Conservation (phyloP, 2,329 filamentous ascomycete genomes). For the Dactylonectria macrodidyma region DNA sequence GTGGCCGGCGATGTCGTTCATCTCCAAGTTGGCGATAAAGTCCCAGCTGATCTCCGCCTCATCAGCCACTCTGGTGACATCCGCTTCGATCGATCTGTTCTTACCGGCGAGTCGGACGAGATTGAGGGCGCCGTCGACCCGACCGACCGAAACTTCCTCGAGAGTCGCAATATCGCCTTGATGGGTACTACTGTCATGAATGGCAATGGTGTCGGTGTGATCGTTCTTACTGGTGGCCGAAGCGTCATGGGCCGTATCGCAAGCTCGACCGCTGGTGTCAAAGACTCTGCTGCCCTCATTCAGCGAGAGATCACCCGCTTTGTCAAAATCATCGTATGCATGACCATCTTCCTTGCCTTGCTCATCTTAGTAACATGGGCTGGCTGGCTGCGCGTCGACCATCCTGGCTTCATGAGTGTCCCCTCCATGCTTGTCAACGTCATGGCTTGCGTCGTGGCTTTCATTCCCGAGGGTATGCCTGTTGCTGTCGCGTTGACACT, state of each 20-base stretch:
- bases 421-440: conserved; percentile 62
- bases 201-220: conserved; percentile 56
- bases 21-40: conserved; percentile 62
- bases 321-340: conserved; percentile 57
- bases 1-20: conserved; percentile 64
- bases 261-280: conserved; percentile 53
- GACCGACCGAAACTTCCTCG: conserved; percentile 59
- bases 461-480: conserved; percentile 59
- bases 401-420: conserved; percentile 57
- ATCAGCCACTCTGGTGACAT: conserved; percentile 58
- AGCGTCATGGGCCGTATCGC: conserved; percentile 61
- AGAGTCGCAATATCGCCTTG: conserved; percentile 60
- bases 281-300: conserved; percentile 57
- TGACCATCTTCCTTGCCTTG: conserved; percentile 57
- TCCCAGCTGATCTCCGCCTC: conserved; percentile 64
- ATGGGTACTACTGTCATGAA: conserved; percentile 61
- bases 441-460: conserved; percentile 60
- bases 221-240: conserved; percentile 57
- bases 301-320: conserved; percentile 61
- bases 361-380: conserved; percentile 63
- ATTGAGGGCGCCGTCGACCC: conserved; percentile 57
- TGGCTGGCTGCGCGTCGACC: conserved; percentile 57
- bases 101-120: conserved; percentile 61
- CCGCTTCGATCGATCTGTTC: conserved; percentile 58
- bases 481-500: conserved; percentile 57